Conservation (phyloP, 169 alveolate genomes). For the Plasmodium knowlesi region DNA sequence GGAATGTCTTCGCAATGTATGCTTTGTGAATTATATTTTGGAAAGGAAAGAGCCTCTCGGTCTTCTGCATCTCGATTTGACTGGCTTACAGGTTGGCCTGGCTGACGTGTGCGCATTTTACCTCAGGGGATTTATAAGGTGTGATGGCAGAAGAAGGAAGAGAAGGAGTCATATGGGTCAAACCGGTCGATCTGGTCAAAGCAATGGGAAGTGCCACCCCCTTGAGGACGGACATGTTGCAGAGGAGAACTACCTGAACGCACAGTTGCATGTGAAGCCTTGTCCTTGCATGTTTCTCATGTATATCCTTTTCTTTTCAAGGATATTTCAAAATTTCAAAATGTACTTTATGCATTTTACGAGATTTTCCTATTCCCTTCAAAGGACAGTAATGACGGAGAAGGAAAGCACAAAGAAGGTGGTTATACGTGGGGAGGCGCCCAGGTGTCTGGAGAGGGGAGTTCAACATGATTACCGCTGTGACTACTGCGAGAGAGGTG, state of each 20-base stretch:
- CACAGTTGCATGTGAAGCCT: conserved; percentile 17
- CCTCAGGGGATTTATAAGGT: neutral
- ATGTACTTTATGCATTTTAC: conserved; percentile 74
- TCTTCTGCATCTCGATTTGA: neutral
- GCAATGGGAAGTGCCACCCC: neutral
- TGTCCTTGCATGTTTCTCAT: conserved; percentile 63
- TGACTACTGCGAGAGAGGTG: neutral
- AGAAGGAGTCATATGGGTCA: neutral
- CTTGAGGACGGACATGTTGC: neutral
- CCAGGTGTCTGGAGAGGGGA: neutral
- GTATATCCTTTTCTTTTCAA: conserved; percentile 39
- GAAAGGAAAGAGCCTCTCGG: neutral
- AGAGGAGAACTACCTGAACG: neutral
- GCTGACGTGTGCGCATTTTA: conserved; percentile 34
- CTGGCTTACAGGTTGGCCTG: neutral
- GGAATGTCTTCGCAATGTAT: neutral
- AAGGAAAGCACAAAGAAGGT: neutral
- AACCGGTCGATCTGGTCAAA: neutral
- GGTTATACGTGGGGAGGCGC: neutral
- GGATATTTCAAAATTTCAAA: conserved; percentile 37
- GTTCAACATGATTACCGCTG: neutral
- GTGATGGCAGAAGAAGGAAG: neutral
- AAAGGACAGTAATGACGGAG: neutral
- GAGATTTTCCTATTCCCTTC: conserved; percentile 36
- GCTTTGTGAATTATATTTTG: conserved; percentile 51